These are phyloP conservation scores for Acorus gramineus DNA, from an alignment of 106 monocot genomes.

Conservation along the genomic window DNA sequence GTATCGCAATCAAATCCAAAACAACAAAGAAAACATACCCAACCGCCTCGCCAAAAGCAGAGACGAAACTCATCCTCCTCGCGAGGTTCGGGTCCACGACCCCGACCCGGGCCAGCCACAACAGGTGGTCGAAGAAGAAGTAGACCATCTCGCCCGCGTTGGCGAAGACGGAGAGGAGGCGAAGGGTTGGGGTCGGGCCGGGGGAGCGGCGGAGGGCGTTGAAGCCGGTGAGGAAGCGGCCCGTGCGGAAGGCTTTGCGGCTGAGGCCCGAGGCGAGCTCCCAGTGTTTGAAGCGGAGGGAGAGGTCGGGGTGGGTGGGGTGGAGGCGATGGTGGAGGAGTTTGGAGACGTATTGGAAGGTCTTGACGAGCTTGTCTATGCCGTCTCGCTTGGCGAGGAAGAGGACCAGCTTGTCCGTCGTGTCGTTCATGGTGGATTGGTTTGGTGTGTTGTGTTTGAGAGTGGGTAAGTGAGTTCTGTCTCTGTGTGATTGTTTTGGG, in stretches of 20 bases:
- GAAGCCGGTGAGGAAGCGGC: slow-evolving; percentile 92
- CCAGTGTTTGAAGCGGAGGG: slow-evolving; percentile 65
- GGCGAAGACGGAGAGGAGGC: slow-evolving; percentile 49
- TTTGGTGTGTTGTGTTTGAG: too few relatives aligned
- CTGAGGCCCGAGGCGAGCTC: slow-evolving; percentile 80
- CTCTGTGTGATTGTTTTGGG: too few relatives aligned
- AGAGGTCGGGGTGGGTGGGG: slow-evolving; percentile 26
- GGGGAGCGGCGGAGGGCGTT: slow-evolving; percentile 66
- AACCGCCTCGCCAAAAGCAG: slow-evolving; percentile 76
- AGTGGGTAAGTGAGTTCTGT: too few relatives aligned
- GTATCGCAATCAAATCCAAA: slow-evolving; percentile 59
- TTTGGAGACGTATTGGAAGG: slow-evolving; percentile 97
- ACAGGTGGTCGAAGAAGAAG: slow-evolving; percentile 97
- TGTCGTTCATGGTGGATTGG: slow-evolving; percentile 26
- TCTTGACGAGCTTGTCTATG: slow-evolving; percentile 99
- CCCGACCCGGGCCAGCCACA: slow-evolving; percentile 69
- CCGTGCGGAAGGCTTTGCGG: slow-evolving; percentile 89
- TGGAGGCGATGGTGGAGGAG: slow-evolving; percentile 55
- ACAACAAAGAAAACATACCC: slow-evolving; percentile 84
- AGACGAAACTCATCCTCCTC: slow-evolving; percentile 66
- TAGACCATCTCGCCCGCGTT: slow-evolving; percentile 98
- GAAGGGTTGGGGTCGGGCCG: slow-evolving; percentile 24
- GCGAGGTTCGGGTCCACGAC: slow-evolving; percentile 52
- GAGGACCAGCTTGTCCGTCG: slow-evolving; percentile 92
- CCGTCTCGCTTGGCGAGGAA: slow-evolving; percentile 99